Evolutionary conservation across 306 rosid species (phyloP), one percentile per base, ranked within the genome.

Genomic region (Canavalia gladiata): DNA sequence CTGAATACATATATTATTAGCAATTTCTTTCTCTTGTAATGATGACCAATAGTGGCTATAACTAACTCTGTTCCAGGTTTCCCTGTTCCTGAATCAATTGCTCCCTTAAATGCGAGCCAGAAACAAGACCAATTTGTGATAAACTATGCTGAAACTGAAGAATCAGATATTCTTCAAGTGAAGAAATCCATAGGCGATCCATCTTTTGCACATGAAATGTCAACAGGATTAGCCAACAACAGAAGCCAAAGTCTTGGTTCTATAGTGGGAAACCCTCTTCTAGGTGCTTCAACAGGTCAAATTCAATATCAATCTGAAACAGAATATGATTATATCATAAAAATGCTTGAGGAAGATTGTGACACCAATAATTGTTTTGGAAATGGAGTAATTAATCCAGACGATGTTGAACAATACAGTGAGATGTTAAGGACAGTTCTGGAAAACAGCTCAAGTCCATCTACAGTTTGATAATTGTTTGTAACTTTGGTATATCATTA

Each of bases 341-440:
- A 54, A 55, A 64, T 56, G 47, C 80, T 80, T 28, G 88, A 70
- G 71, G 87, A 68, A 64, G 84, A 43, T 52, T 52, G 57, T 52
- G 6, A n/a, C 34, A 75, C 49, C 9, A 11, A 25, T 25, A 30
- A 76, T 7, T n/a, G 31, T 41, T 59, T 47, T 75, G 68, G 28
- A 10, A 68, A 60, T 46, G 85, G 68, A 59, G 34, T 66, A n/a
- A 18, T 18, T 18, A 56, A 30, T 57, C 42, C 45, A 7, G 75
- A 30, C 12, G 62, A 80, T 8, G 29, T 72, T 58, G 76, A 77
- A 37, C 64, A 33, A 35, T 33, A 31, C 29, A 45, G 18, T 10
- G 68, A 68, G 60, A 49, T 76, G 84, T 50, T 83, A 58, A 33
- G 28, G 56, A 35, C 55, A 10, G 10, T 51, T 67, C 7, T 77